These are phyloP conservation scores for Leonotis leonurus DNA, from an alignment of 257 asterid genomes.

Conservation along the genomic window DNA sequence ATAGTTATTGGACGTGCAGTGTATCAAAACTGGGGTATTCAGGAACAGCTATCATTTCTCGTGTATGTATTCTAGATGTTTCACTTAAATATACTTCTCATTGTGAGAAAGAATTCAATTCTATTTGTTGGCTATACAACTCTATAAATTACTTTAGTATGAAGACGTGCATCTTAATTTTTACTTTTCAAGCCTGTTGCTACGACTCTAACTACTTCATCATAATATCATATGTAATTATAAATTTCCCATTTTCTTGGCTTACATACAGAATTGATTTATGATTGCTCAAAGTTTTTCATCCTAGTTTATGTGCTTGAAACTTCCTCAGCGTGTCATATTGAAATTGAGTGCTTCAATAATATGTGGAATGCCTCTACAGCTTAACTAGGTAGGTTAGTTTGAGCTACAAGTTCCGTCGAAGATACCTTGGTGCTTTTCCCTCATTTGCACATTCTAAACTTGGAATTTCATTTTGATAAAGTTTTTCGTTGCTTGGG, in stretches of 20 bases:
- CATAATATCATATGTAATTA: not conserved
- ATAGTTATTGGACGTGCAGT: constrained; percentile 93
- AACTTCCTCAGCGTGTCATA: not conserved
- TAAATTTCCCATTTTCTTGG: not conserved
- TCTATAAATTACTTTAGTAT: not conserved
- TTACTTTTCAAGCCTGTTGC: constrained; percentile 2
- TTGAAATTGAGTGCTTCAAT: too few species aligned
- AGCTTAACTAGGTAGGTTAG: not conserved
- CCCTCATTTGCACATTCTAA: not conserved
- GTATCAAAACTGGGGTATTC: constrained; percentile 87
- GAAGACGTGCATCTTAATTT: not conserved
- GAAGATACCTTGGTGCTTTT: not conserved
- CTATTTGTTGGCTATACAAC: not conserved
- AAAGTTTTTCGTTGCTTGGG: constrained; percentile 8
- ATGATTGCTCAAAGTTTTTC: not conserved
- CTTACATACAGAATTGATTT: not conserved
- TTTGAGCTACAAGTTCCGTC: not conserved
- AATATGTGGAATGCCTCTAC: too few species aligned
- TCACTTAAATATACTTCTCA: constrained; percentile 2
- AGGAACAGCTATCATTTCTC: constrained; percentile 88
- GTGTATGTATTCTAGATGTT: constrained; percentile 33
- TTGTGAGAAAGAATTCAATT: not conserved
- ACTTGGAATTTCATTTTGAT: not conserved
- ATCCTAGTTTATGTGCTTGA: not conserved
- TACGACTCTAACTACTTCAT: too few species aligned